Conservation (phyloP, 371 early-diverging fungal species). For the Lichtheimia ramosa region DNA sequence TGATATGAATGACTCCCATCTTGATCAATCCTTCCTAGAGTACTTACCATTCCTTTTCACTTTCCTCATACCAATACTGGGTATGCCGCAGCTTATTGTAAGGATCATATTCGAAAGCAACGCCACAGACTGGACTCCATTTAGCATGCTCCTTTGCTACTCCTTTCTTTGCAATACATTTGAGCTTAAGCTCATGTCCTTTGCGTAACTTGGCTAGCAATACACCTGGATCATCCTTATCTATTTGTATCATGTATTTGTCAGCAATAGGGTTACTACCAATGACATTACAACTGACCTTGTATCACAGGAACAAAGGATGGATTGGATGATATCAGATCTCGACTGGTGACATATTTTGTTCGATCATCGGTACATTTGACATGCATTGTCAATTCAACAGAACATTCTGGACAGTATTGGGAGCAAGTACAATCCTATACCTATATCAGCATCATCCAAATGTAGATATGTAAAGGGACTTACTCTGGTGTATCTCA, state of each 20-base stretch:
- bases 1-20: too few relatives aligned
- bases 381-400: conserved; percentile 84
- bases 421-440: conserved; percentile 90
- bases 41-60: conserved; percentile 80
- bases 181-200: conserved; percentile 90
- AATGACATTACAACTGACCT: conserved; percentile 30
- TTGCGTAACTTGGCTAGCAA: conserved; percentile 90
- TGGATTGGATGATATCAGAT: conserved; percentile 78
- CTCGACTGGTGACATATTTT: conserved; percentile 80
- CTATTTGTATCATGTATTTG: conserved; percentile 6
- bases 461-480: background rate
- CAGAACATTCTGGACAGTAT: conserved; percentile 91
- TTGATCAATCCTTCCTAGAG: too few relatives aligned
- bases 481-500: conserved; percentile 82
- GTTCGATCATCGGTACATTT: conserved; percentile 79
- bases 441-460: background rate
- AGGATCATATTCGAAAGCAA: conserved; percentile 97
- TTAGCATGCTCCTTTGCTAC: conserved; percentile 98
- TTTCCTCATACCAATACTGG: conserved; percentile 95
- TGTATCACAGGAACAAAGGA: conserved; percentile 77
- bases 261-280: background rate
- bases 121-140: conserved; percentile 95
- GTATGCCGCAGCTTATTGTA: conserved; percentile 94
- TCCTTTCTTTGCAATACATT: conserved; percentile 90
- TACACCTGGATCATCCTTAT: conserved; percentile 76